Evolutionary conservation across 345 rosid genomes (phyloP), one percentile per base, ranked within the genome.

Genomic region (Excoecaria agallocha): DNA sequence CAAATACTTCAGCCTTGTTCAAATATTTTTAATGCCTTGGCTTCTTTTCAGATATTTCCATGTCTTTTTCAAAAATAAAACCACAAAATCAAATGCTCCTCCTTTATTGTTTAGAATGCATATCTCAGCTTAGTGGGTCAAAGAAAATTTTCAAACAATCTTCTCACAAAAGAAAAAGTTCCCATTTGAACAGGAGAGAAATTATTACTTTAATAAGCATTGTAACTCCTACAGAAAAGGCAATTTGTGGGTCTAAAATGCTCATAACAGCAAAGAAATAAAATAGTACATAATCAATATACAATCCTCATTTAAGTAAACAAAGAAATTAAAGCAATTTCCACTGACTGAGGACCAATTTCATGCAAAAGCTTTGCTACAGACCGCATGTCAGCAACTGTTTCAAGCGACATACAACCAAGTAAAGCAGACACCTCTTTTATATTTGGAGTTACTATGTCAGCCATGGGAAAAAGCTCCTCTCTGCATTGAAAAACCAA

Each of bases 361-460:
- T 83, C 69, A 82, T 93, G 91, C 77, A 95, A 84, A 67, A 80
- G 78, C 66, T 90, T 87, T 49, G 87, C 96, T 9, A 96, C 99
- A 78, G 86, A 78, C 37, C 83, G 79, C 98, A 95, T 91, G 78
- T 95, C 94, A 51, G 73, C 87, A 70, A 91, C 84, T 35, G 94
- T 87, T 83, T 85, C 72, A 66, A 93, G 78, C 72, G 60, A 84
- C 81, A 74, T 50, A 38, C 91, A 91, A 69, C 85, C 92, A 65
- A 95, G 96, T 65, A 95, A 85, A 81, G 96, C 89, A 74, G 97
- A 89, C 15, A 97, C 97, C 79, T 95, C 98, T 82, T 88, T 91
- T 67, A 93, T 73, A 83, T 95, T 95, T 58, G 99, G 99, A 71
- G 99, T 95, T 56, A 93, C 79, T 49, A 95, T 82, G 78, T 91